Base-by-base conservation (phyloP, 2,329 filamentous ascomycete species). In the Pseudonectria foliicola region DNA sequence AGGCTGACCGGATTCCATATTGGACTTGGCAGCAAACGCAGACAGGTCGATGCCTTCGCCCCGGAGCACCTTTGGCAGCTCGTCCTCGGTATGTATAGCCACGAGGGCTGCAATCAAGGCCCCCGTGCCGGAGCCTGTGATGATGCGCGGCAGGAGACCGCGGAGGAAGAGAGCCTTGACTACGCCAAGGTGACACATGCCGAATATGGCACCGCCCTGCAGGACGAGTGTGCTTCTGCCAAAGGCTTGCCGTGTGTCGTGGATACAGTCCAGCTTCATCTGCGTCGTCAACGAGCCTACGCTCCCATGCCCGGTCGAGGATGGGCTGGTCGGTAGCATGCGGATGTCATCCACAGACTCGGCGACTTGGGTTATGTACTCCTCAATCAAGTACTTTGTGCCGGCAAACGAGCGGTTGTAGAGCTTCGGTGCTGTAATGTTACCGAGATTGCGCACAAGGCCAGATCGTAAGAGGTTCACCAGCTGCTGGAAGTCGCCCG, bases 131-230 rank as follows among this genome's bases (percentile, higher is more conserved):
- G 87, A 94, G 7, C 90, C 90, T 0, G 87, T 87, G 48, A 96
- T 89, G 49, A 95, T 94, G 28, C 87, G 77, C 4, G 92, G 90
- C 29, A 95, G 68, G 12, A 95, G 64, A 1, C 85, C 85, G 18
- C 84, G 76, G 25, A 88, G 63, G 60, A 89, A 85, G 27, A 95
- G 66, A 2, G 88, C 88, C 55, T 90, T 94, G 26, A 94, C 85
- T 6, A 95, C 87, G 6, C 89, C 89, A 4, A 95, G 60, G 59
- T 95, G 90, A 50, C 86, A 95, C 8, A 95, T 64, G 2, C 89
- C 89, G 52, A 95, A 95, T 38, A 94, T 90, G 27, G 87, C 85
- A 11, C 90, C 89, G 31, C 89, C 89, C 57, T 95, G 88, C 2
- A 95, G 63, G 4, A 95, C 82, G 15, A 95, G 70, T 1, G 85